phyloP scores from a whole-genome alignment of 768 basidiomycete genomes.

The Suillus paluster region DNA sequence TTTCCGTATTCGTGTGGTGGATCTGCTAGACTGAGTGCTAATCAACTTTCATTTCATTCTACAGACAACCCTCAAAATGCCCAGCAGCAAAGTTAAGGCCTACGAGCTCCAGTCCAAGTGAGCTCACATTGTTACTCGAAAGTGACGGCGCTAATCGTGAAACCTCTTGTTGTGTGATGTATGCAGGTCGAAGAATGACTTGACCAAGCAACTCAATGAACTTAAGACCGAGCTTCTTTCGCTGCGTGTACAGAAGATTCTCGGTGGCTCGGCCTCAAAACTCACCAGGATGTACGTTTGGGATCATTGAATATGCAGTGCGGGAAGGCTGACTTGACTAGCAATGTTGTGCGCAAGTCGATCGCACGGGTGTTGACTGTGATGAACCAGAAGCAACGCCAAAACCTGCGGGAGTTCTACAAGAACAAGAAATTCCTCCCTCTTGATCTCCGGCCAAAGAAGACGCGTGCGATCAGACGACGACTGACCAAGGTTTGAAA shows the following conservation, averaged over 20 bases:
- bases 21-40: slow-evolving; percentile 9
- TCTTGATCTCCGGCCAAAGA: slow-evolving; percentile 97
- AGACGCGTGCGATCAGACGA: slow-evolving; percentile 97
- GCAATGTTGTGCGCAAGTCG: slow-evolving; percentile 96
- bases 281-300: slow-evolving; percentile 92
- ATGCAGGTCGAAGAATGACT: slow-evolving; percentile 92
- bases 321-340: slow-evolving; percentile 34
- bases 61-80: slow-evolving; percentile 59
- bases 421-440: slow-evolving; percentile 96
- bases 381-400: slow-evolving; percentile 97
- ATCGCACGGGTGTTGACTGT: slow-evolving; percentile 98
- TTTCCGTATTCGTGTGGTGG: neutral
- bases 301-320: neutral
- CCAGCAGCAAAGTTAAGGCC: slow-evolving; percentile 91
- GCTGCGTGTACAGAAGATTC: slow-evolving; percentile 97
- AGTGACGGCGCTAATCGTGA: neutral
- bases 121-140: slow-evolving; percentile 33
- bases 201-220: slow-evolving; percentile 90
- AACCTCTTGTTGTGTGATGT: slow-evolving; percentile 14
- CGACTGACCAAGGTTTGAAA: slow-evolving; percentile 82
- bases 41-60: slow-evolving; percentile 7
- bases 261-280: slow-evolving; percentile 93
- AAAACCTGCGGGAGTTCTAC: slow-evolving; percentile 97
- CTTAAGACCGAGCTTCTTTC: slow-evolving; percentile 94
- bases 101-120: slow-evolving; percentile 97